Evolutionary conservation across 768 basidiomycete species (phyloP).

Genomic region (Xerocomellus chrysenteron): DNA sequence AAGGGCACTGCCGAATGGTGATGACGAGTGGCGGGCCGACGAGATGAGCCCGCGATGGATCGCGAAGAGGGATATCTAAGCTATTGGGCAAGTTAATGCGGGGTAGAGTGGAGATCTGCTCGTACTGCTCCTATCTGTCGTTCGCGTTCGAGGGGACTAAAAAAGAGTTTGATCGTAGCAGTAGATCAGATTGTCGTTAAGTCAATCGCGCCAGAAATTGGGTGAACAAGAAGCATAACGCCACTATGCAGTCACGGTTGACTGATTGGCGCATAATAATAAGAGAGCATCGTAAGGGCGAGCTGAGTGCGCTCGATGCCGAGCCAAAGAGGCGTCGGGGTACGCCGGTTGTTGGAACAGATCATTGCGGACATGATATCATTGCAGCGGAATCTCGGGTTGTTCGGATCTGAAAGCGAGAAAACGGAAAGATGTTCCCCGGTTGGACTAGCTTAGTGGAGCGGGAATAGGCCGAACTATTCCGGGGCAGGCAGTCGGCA

Average conservation of each 20-base stretch:
- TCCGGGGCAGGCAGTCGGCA: conserved; percentile 8
- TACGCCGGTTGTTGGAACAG: neutral
- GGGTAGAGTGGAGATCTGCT: conserved; percentile 16
- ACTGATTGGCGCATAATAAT: neutral
- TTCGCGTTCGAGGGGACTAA: neutral
- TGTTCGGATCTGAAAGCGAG: conserved; percentile 12
- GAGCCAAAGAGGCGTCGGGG: neutral
- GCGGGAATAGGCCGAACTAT: conserved; percentile 12
- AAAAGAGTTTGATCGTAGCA: conserved; percentile 15
- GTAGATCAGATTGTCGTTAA: conserved; percentile 23
- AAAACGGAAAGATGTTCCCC: conserved; percentile 7
- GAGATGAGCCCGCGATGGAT: conserved; percentile 22
- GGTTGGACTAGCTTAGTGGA: neutral
- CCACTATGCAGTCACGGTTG: conserved; percentile 1
- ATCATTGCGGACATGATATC: conserved; percentile 13
- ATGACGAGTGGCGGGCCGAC: neutral
- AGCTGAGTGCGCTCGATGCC: conserved; percentile 1
- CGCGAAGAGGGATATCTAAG: conserved; percentile 10
- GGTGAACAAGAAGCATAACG: conserved; percentile 4
- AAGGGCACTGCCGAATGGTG: conserved; percentile 2
- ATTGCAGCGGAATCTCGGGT: neutral
- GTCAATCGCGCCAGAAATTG: conserved; percentile 12
- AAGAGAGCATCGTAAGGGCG: neutral
- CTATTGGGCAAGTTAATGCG: conserved; percentile 7
- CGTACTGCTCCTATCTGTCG: conserved; percentile 12